Evolutionary conservation across 2,329 filamentous ascomycete species (phyloP), one percentile per base, ranked within the genome.

Genomic region (Colletotrichum eleusines): DNA sequence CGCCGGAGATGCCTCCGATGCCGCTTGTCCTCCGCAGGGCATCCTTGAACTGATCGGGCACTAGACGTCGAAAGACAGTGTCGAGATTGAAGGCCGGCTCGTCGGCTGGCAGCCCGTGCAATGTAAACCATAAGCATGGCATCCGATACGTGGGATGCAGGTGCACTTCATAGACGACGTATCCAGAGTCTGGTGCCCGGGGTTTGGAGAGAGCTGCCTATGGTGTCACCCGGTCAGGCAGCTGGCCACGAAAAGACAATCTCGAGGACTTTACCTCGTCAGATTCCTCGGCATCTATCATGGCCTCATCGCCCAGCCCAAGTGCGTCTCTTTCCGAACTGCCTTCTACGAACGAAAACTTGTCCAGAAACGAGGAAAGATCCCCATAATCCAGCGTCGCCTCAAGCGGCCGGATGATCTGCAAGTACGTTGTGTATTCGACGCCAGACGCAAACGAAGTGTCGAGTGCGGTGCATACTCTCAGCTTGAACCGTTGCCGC

Each of bases 51-150:
- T 89, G 84, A 62, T 88, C 83, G 23, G 92, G 92, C 55, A 95
- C 91, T 58, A 95, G 84, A 74, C 87, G 87, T 72, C 89, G 85
- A 79, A 94, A 94, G 73, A 94, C 88, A 5, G 88, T 88, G 72
- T 94, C 90, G 74, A 94, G 83, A 75, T 87, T 86, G 76, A 91
- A 86, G 16, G 88, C 81, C 48, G 85, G 82, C 73, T 90, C 88
- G 69, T 85, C 84, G 58, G 83, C 80, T 23, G 87, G 86, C 69
- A 90, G 81, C 71, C 87, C 85, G 74, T 89, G 87, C 75, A 94
- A 80, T 64, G 84, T 88, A 82, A 95, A 94, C 88, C 92, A 95
- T 66, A 95, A 84, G 70, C 92, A 92, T 11, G 93, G 93, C 55
- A 91, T 88, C 72, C 87, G 87, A 81, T 95, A 95, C 67, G 90